These are phyloP conservation scores for Bipolaris oryzae DNA, from an alignment of 2,329 filamentous ascomycete genomes.

Conservation along the genomic window DNA sequence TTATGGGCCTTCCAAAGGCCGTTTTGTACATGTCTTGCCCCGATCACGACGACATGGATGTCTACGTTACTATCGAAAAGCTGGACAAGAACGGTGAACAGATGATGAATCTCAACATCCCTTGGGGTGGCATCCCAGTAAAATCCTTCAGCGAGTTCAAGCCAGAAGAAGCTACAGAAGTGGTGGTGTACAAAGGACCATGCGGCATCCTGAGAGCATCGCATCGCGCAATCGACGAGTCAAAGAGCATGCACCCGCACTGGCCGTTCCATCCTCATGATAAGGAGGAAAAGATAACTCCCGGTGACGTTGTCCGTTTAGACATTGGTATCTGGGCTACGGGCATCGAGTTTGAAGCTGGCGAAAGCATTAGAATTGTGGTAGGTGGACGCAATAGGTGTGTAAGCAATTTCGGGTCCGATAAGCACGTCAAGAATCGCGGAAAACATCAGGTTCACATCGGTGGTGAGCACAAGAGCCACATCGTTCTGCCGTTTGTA, in stretches of 20 bases:
- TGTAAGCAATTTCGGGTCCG: background rate
- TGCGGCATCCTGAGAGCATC: slow-evolving; percentile 19
- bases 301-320: slow-evolving; percentile 4
- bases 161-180: background rate
- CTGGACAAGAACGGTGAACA: slow-evolving; percentile 43
- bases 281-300: background rate
- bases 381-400: background rate
- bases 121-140: slow-evolving; percentile 17
- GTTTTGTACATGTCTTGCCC: slow-evolving; percentile 49
- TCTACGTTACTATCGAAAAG: slow-evolving; percentile 17
- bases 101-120: slow-evolving; percentile 53
- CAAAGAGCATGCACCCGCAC: background rate
- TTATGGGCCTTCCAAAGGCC: slow-evolving; percentile 27
- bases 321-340: slow-evolving; percentile 11
- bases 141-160: background rate
- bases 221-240: background rate
- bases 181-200: slow-evolving; percentile 11
- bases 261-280: background rate
- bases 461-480: background rate
- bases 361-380: background rate
- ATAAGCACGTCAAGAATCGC: slow-evolving; percentile 1
- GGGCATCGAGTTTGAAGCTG: slow-evolving; percentile 13
- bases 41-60: slow-evolving; percentile 51
- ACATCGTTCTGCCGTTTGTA: background rate
- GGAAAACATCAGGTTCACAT: background rate